phyloP scores from a whole-genome alignment of 257 asterid species.

The Nicotiana sylvestris region DNA sequence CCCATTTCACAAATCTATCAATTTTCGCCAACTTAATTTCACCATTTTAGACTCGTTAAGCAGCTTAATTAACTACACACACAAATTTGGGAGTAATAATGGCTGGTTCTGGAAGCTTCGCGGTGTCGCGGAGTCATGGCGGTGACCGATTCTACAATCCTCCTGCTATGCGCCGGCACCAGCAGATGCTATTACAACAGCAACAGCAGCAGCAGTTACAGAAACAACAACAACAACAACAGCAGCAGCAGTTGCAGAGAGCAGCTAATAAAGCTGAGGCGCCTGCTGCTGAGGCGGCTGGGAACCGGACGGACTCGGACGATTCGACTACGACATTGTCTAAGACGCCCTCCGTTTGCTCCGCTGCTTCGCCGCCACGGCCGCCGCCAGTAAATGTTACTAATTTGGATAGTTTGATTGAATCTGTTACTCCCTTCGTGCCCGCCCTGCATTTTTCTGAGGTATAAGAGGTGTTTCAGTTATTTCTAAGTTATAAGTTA shows the following conservation, averaged over 20 bases:
- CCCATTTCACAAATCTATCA: not conserved
- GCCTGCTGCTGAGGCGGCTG: conserved; percentile 16
- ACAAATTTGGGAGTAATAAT: conserved; percentile 18
- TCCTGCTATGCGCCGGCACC: conserved; percentile 53
- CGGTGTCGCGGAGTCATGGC: conserved; percentile 50
- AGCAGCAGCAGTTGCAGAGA: conserved; percentile 29
- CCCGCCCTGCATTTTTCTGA: conserved; percentile 40
- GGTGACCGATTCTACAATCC: conserved; percentile 58
- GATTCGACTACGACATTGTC: conserved; percentile 42
- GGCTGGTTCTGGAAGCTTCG: conserved; percentile 63
- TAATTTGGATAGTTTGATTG: conserved; percentile 68
- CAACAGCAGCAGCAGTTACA: conserved; percentile 27
- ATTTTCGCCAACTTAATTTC: not conserved
- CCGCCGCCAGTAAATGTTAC: conserved; percentile 27
- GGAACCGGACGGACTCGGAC: conserved; percentile 26
- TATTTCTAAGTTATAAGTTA: not conserved
- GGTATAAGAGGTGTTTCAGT: conserved; percentile 36
- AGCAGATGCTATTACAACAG: conserved; percentile 35
- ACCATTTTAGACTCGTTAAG: not conserved
- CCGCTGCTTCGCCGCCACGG: conserved; percentile 26
- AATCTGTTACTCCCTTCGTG: conserved; percentile 54
- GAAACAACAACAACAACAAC: conserved; percentile 26
- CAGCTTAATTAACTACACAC: not conserved
- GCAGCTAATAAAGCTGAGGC: conserved; percentile 29
- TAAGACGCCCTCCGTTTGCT: conserved; percentile 29